Percentiles rank a stretch among this genome's conserved stretches.
These are phyloP conservation scores for Vicia sativa DNA, from an alignment of 306 rosid genomes.

Conservation along the genomic window DNA sequence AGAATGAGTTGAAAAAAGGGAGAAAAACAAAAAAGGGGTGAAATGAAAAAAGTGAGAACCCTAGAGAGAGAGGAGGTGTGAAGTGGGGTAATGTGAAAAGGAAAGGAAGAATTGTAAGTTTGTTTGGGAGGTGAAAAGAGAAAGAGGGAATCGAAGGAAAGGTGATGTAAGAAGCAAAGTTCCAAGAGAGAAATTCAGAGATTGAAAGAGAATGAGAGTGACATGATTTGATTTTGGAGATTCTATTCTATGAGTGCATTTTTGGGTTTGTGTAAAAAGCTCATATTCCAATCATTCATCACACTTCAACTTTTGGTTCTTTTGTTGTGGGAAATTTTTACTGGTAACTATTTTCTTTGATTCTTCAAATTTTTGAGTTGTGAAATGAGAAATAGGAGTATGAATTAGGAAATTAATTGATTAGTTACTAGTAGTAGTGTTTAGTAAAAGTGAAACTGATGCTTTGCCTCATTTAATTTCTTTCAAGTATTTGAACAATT, in stretches of 20 bases:
- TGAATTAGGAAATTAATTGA: no score
- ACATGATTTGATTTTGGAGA: constrained; percentile 37
- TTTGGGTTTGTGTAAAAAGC: constrained; percentile 42
- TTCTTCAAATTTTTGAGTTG: no score
- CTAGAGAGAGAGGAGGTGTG: constrained; percentile 49
- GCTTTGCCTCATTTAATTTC: no score
- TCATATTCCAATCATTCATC: constrained; percentile 57
- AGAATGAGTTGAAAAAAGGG: constrained; percentile 36
- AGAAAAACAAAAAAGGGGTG: constrained; percentile 29
- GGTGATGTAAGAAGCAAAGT: constrained; percentile 41
- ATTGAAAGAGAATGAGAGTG: constrained; percentile 42
- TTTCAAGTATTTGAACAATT: no score
- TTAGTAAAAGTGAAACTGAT: no score
- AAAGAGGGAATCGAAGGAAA: constrained; percentile 43
- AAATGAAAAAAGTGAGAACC: constrained; percentile 40
- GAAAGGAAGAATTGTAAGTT: constrained; percentile 46
- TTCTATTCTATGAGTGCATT: constrained; percentile 67
- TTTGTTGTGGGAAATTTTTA: no score
- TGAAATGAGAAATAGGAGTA: no score
- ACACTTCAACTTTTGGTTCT: background rate
- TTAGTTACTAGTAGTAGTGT: no score
- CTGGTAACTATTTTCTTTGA: no score
- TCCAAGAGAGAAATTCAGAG: constrained; percentile 44
- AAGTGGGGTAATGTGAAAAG: constrained; percentile 42
- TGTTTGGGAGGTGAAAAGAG: constrained; percentile 1